A percentile compares a stretch with the other conserved stretches of the same genome.
phyloP scores from a whole-genome alignment of 768 basidiomycete genomes.

The Coprinopsis strossmayeri region DNA sequence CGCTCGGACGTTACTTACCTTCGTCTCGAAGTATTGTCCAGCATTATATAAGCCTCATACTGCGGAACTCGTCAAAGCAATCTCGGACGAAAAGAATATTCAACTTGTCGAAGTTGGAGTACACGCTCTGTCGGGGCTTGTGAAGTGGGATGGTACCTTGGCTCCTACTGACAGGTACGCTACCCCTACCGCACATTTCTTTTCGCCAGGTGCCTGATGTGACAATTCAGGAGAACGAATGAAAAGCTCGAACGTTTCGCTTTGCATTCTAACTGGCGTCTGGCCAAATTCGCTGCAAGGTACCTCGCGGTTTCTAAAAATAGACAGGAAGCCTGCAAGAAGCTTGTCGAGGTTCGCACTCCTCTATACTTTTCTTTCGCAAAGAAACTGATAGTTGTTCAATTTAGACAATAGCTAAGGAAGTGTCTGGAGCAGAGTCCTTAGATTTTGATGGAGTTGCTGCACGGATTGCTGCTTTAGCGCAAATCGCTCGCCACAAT shows the following conservation, averaged over 20 bases:
- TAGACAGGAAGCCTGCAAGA: constrained; percentile 39
- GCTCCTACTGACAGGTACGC: constrained; percentile 64
- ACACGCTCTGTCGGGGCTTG: constrained; percentile 69
- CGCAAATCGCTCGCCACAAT: constrained; percentile 62
- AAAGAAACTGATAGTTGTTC: not conserved
- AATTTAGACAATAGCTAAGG: constrained; percentile 50
- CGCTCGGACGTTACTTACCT: constrained; percentile 47
- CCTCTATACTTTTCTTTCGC: not conserved
- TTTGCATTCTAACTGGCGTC: constrained; percentile 49
- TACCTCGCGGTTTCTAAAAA: constrained; percentile 57
- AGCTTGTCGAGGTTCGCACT: constrained; percentile 57
- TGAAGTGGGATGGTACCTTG: constrained; percentile 50
- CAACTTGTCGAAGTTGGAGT: constrained; percentile 58
- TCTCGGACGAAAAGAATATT: constrained; percentile 57
- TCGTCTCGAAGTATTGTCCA: constrained; percentile 71
- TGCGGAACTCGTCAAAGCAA: constrained; percentile 66
- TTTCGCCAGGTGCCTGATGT: not conserved
- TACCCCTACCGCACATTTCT: not conserved
- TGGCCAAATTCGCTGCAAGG: constrained; percentile 84
- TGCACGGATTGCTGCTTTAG: constrained; percentile 64
- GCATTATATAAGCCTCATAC: constrained; percentile 68
- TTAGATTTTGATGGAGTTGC: constrained; percentile 41
- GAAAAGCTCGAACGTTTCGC: constrained; percentile 60
- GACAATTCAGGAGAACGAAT: constrained; percentile 46
- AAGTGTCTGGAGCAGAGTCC: constrained; percentile 41